phyloP scores from a whole-genome alignment of 257 asterid genomes.

The Solanum ossicruentum region DNA sequence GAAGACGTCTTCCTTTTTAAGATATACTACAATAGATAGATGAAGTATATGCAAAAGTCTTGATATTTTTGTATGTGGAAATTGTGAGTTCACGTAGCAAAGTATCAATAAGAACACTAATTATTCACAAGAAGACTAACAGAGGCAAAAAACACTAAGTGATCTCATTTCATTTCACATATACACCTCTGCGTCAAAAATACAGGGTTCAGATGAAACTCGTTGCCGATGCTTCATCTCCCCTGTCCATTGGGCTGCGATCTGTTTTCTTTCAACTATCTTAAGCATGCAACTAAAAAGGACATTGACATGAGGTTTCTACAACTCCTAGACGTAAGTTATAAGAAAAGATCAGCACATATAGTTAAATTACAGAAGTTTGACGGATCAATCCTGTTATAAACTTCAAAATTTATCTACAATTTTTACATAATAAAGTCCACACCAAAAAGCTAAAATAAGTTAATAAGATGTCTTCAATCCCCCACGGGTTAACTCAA shows the following conservation, averaged over 20 bases:
- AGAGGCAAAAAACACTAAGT: background rate
- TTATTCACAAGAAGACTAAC: background rate
- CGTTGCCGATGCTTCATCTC: background rate
- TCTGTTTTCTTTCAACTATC: background rate
- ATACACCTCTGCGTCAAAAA: background rate
- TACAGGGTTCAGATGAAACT: background rate
- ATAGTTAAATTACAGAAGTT: slow-evolving; percentile 11
- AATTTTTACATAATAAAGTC: background rate
- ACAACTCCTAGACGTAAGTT: background rate
- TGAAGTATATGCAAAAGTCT: background rate
- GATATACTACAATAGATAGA: background rate
- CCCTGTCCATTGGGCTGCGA: background rate
- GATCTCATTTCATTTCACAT: background rate
- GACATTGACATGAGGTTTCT: background rate
- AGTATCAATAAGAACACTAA: background rate
- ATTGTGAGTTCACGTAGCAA: background rate
- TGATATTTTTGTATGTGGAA: background rate
- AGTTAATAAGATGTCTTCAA: background rate
- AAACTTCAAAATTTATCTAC: background rate
- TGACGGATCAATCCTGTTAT: background rate
- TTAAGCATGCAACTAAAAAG: background rate
- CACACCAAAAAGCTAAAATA: background rate
- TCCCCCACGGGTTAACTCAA: background rate
- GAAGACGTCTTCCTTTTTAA: background rate
- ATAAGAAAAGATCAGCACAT: slow-evolving; percentile 47